Evolutionary conservation across 208 protist genomes (phyloP).

Genomic region (Acanthamoeba polyphaga): DNA sequence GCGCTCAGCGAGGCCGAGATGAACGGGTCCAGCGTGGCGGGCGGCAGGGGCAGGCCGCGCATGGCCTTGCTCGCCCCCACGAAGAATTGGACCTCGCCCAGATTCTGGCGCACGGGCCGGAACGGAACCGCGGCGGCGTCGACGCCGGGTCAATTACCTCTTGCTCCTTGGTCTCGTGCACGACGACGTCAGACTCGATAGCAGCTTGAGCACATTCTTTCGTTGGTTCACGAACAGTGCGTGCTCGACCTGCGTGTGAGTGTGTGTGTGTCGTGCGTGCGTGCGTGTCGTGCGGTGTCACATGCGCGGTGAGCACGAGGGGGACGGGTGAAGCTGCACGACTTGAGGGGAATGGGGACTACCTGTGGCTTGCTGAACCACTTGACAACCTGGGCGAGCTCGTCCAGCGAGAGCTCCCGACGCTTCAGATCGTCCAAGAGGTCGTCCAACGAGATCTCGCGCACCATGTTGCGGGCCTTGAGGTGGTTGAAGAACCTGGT

Average conservation of each 20-base stretch:
- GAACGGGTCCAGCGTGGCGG: background rate
- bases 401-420: background rate
- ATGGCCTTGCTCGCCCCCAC: background rate
- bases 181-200: background rate
- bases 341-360: background rate
- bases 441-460: constrained; percentile 29
- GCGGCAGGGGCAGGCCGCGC: background rate
- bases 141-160: background rate
- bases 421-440: background rate
- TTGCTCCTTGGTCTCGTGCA: background rate
- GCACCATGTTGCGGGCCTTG: background rate
- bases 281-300: background rate
- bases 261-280: too few relatives aligned
- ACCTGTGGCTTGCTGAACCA: constrained; percentile 35
- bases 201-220: background rate
- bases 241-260: background rate
- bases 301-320: background rate
- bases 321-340: background rate
- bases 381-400: background rate
- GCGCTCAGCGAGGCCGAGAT: background rate
- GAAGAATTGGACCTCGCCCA: constrained; percentile 21
- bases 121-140: background rate
- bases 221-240: background rate
- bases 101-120: background rate
- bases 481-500: constrained; percentile 25